Base-by-base conservation (phyloP, 169 alveolate species). In the Plasmodium coatneyi region DNA sequence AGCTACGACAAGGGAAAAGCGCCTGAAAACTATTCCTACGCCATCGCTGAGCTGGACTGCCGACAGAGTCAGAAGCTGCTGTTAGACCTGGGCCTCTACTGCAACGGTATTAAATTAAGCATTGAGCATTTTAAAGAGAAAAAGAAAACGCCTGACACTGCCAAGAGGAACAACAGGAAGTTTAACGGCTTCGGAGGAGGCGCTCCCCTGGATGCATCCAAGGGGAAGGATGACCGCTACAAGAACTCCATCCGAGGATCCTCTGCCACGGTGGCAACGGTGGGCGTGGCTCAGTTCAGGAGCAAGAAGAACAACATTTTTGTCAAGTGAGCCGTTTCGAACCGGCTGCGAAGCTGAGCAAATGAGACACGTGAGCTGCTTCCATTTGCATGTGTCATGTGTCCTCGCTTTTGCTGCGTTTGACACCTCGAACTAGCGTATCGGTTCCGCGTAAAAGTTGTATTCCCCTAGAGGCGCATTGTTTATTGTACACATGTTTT, bases 1-100 rank as follows among this genome's bases (percentile, higher is more conserved):
- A 76, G 12, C 28, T 79, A 87, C 36, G 90, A 76, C 3, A 87
- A 80, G 82, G 39, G 34, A 6, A 71, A 84, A 28, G 12, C 41
- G 0, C 22, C 87, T 1, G 94, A 87, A 2, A 78, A 19, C 34
- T 60, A 87, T 36, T 87, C 89, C 7, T 87, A 87, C 32, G 94
- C 94, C 56, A 87, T 87, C 19, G 94, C 94, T 39, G 94, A 87
- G 46, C 56, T 87, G 43, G 94, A 87, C 82, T 87, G 94, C 30
- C 52, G 94, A 5, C 94, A 87, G 74, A 87, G 94, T 22, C 94
- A 87, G 80, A 84, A 87, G 12, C 80, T 87, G 28, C 52, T 87
- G 1, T 49, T 87, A 2, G 94, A 87, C 46, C 43, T 87, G 30
- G 94, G 94, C 3, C 46, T 87, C 34, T 87, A 87, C 71, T 87